Conservation (phyloP, 2,329 filamentous ascomycete species). For the Trichoderma atroviride region DNA sequence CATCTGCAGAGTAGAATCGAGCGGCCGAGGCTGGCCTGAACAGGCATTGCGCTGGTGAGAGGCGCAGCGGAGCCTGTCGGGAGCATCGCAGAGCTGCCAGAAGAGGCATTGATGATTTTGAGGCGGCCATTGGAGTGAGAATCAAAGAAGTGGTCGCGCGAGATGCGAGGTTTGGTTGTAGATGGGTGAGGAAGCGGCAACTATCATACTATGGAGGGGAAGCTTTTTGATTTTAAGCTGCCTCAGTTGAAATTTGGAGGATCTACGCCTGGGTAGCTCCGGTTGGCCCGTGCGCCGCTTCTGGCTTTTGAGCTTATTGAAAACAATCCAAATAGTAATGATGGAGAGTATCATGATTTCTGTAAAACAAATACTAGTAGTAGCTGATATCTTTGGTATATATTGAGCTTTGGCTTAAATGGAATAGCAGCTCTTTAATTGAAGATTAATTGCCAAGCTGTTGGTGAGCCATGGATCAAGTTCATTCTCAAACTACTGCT, state of each 20-base stretch:
- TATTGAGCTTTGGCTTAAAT: too few relatives aligned
- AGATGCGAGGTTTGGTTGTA: not conserved
- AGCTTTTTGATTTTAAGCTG: not conserved
- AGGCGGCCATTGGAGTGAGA: conserved; percentile 13
- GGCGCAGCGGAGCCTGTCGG: conserved; percentile 20
- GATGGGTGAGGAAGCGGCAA: not conserved
- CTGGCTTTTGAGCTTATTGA: not conserved
- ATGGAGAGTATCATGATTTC: too few relatives aligned
- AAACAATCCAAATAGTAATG: not conserved
- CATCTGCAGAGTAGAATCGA: conserved; percentile 42
- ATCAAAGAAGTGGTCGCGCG: not conserved
- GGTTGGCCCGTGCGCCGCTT: not conserved
- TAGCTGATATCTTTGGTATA: too few relatives aligned
- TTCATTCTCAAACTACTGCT: rapidly evolving
- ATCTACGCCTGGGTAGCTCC: not conserved
- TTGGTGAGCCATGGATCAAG: too few relatives aligned
- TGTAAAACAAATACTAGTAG: too few relatives aligned
- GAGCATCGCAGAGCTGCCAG: conserved; percentile 33
- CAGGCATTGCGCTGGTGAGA: conserved; percentile 1
- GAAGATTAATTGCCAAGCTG: too few relatives aligned
- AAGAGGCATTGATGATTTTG: conserved; percentile 29
- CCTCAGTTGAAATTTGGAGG: not conserved
- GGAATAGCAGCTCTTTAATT: too few relatives aligned
- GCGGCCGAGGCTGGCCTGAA: conserved; percentile 27
- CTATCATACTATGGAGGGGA: not conserved